Conservation (phyloP, 129 eudicot genomes). For the Logfia minima region DNA sequence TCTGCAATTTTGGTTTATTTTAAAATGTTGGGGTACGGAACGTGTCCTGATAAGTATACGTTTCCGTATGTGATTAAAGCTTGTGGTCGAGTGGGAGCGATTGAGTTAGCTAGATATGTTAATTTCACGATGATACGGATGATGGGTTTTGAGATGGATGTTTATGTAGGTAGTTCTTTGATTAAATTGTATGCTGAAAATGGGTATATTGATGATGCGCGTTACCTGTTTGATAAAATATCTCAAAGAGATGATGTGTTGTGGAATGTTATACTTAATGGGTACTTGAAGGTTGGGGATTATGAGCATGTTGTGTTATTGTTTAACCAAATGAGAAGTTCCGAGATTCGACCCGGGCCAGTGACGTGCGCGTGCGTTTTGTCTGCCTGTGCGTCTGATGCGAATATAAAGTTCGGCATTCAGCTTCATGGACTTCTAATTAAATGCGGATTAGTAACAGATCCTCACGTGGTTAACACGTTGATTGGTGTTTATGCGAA, state of each 20-base stretch:
- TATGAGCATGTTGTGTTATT: slow-evolving; percentile 40
- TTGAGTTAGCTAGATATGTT: slow-evolving; percentile 44
- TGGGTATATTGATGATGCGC: slow-evolving; percentile 55
- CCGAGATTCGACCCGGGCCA: slow-evolving; percentile 47
- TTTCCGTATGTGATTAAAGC: slow-evolving; percentile 80
- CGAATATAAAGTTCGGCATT: slow-evolving; percentile 40
- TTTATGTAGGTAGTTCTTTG: slow-evolving; percentile 75
- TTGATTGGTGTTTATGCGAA: slow-evolving; percentile 67
- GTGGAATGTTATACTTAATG: slow-evolving; percentile 84
- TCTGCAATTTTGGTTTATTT: slow-evolving; percentile 56
- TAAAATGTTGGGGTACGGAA: slow-evolving; percentile 67
- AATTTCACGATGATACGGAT: slow-evolving; percentile 44
- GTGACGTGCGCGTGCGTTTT: slow-evolving; percentile 67
- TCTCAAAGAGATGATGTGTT: slow-evolving; percentile 66
- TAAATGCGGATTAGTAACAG: slow-evolving; percentile 52
- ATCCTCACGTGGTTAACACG: slow-evolving; percentile 60
- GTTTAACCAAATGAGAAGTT: slow-evolving; percentile 56
- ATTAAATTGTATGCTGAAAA: slow-evolving; percentile 64
- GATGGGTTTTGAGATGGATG: slow-evolving; percentile 64
- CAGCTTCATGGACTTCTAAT: slow-evolving; percentile 66
- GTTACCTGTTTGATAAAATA: slow-evolving; percentile 67
- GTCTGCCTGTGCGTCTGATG: slow-evolving; percentile 56
- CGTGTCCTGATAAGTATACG: slow-evolving; percentile 72
- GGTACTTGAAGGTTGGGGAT: slow-evolving; percentile 54
- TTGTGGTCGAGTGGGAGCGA: slow-evolving; percentile 56